Percentiles rank a stretch among this genome's conserved stretches.
phyloP scores from a whole-genome alignment of 495 filamentous ascomycete genomes.

The Hypoxylon trugodes region DNA sequence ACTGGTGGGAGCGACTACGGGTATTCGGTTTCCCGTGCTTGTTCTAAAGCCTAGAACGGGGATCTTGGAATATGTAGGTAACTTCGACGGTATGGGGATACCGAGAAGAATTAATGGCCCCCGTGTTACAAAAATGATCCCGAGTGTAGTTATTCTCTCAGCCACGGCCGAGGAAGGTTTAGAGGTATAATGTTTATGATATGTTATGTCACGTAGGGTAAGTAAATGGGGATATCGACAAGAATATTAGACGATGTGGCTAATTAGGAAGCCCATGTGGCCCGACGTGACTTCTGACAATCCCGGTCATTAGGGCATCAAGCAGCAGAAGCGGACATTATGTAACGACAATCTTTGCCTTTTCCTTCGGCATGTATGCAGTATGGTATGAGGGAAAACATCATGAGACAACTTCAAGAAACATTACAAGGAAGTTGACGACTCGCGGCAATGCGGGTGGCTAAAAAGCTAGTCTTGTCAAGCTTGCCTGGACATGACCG shows the following conservation, averaged over 20 bases:
- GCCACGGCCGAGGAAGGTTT: conserved; percentile 25
- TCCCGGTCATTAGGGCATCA: conserved; percentile 46
- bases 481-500: conserved; percentile 34
- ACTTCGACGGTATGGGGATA: conserved; percentile 14
- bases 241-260: conserved; percentile 49
- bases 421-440: conserved; percentile 42
- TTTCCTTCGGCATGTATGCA: conserved; percentile 47
- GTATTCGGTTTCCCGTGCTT: conserved; percentile 19
- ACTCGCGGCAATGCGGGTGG: conserved; percentile 41
- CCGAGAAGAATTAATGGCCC: conserved; percentile 12
- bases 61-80: conserved; percentile 22
- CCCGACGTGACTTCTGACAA: conserved; percentile 47
- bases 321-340: conserved; percentile 42
- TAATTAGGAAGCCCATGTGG: conserved; percentile 49
- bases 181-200: too few species aligned
- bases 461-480: conserved; percentile 42
- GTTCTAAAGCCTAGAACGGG: conserved; percentile 24
- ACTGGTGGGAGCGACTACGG: conserved; percentile 33
- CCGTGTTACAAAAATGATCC: conserved; percentile 19
- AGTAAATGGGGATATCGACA: conserved; percentile 36
- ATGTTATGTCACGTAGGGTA: conserved; percentile 41
- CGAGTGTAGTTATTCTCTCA: conserved; percentile 23
- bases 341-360: conserved; percentile 50
- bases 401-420: conserved; percentile 47
- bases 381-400: conserved; percentile 45